Base-by-base conservation (phyloP, 2,329 filamentous ascomycete species). In the Arthrobotrys pseudoclavata region DNA sequence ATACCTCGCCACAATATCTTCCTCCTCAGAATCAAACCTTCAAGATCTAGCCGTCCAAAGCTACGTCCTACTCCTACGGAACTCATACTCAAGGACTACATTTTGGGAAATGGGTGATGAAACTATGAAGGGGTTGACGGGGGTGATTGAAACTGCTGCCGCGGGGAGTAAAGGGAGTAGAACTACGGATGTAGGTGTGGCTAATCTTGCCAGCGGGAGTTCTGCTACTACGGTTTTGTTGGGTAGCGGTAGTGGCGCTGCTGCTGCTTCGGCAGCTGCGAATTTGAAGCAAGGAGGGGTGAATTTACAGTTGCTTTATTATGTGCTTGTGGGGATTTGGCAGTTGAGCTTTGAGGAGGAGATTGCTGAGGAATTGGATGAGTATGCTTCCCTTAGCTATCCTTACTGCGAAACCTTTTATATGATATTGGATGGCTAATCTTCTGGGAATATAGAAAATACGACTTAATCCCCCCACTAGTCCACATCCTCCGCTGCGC, bases 31-130 rank as follows among this genome's bases (percentile, higher is more conserved):
- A 84, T 91, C 92, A 69, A 93, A 93, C 45, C 87, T 97, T 70
- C 96, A 99, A 84, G 96, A 99, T 83, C 97, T 98, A 82, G 95
- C 94, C 26, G 94, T 98, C 12, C 92, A 96, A 82, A 90, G 95
- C 83, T 96, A 95, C 84, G 97, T 96, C 40, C 88, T 92, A 20
- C 86, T 99, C 34, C 87, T 99, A 34, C 91, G 93, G 78, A 92
- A 90, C 45, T 88, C 87, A 78, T 89, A 89, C 72, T 89, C 94
- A 2, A 89, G 96, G 79, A 87, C 91, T 80, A 87, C 96, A 69
- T 98, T 98, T 85, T 99, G 96, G 96, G 89, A 91, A 79, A 93
- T 97, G 84, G 89, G 92, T 81, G 90, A 90, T 83, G 92, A 97
- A 85, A 97, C 94, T 0, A 82, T 79, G 9, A 63, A 45, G 50